phyloP scores from a whole-genome alignment of 257 asterid species.

The Solanum microdontum region DNA sequence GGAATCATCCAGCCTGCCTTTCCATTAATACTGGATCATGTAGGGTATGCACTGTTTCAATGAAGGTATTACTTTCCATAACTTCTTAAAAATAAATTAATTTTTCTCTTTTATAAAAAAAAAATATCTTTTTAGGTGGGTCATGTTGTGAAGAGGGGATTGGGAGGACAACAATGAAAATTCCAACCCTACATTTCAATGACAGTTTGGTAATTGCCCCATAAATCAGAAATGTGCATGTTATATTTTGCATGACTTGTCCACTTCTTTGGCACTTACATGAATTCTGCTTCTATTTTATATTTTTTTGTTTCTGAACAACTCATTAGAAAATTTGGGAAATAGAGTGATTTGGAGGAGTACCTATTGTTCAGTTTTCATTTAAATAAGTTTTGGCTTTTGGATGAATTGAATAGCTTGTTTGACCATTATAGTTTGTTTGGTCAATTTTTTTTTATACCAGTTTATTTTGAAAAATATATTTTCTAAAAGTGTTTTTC shows the following conservation, averaged over 20 bases:
- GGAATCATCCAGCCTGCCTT: not conserved
- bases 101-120: not conserved
- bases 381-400: not conserved
- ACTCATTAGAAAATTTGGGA: not conserved
- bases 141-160: not conserved
- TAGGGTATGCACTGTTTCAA: not conserved
- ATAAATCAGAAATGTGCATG: not conserved
- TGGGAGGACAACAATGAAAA: not conserved
- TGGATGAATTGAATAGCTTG: not conserved
- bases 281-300: not conserved
- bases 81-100: not conserved
- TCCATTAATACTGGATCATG: not conserved
- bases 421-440: not conserved
- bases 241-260: not conserved
- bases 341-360: not conserved
- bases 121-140: not conserved
- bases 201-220: not conserved
- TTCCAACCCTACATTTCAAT: not conserved
- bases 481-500: too few relatives aligned
- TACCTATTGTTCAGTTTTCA: not conserved
- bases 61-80: not conserved
- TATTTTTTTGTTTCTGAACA: not conserved
- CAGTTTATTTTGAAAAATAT: too few relatives aligned
- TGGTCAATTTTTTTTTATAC: rapidly evolving
- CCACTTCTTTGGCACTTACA: not conserved